Evolutionary conservation across 208 protist genomes (phyloP).

Genomic region (Trypanosoma boissoni): DNA sequence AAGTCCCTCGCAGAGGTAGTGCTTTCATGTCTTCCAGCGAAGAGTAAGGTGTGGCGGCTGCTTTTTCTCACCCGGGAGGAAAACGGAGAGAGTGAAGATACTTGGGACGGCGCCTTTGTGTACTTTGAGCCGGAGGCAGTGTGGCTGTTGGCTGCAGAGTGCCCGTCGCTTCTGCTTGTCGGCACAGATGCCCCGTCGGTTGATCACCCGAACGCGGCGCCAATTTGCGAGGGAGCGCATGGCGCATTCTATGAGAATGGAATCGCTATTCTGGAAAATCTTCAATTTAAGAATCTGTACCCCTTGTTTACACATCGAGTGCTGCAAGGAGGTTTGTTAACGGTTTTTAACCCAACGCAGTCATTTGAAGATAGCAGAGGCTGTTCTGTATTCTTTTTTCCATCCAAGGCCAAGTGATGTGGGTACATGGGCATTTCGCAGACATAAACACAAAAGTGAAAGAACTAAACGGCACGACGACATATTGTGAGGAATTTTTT

Average conservation of each 20-base stretch:
- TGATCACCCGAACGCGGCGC: constrained; percentile 34
- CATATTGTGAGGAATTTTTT: no score
- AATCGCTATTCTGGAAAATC: constrained; percentile 75
- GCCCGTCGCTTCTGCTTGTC: constrained; percentile 60
- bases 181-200: constrained; percentile 71
- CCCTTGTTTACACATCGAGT: constrained; percentile 20
- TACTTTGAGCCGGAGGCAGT: constrained; percentile 45
- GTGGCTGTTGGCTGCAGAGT: constrained; percentile 36
- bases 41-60: constrained; percentile 64
- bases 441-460: no score
- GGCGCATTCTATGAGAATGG: constrained; percentile 40
- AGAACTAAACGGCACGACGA: no score
- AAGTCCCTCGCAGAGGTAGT: constrained; percentile 34
- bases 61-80: constrained; percentile 39
- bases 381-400: constrained; percentile 64
- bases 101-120: constrained; percentile 33
- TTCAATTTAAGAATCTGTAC: constrained; percentile 36
- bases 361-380: constrained; percentile 51
- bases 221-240: constrained; percentile 43
- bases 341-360: constrained; percentile 42
- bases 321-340: constrained; percentile 39
- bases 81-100: not conserved
- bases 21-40: constrained; percentile 12
- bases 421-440: no score
- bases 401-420: no score